Evolutionary conservation across 805 yeast species (phyloP).

Genomic region (Wickerhamiella occidentalis): DNA sequence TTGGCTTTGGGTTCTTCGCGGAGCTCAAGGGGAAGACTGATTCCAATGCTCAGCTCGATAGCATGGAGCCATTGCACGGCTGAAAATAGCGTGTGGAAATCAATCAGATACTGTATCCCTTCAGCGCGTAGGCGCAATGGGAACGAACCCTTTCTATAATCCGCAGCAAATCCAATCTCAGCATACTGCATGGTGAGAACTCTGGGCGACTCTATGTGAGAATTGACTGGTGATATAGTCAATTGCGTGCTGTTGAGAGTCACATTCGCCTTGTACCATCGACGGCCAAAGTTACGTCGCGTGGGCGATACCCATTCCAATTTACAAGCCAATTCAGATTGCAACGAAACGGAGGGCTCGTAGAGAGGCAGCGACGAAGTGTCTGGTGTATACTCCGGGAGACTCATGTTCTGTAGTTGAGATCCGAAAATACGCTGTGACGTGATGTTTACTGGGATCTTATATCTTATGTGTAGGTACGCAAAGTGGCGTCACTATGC

Average conservation of each 20-base stretch:
- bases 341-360: conserved; percentile 49
- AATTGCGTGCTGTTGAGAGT: conserved; percentile 82
- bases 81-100: conserved; percentile 47
- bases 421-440: no score
- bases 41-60: conserved; percentile 62
- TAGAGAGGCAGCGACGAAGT: conserved; percentile 43
- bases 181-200: conserved; percentile 51
- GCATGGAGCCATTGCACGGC: conserved; percentile 71
- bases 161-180: conserved; percentile 71
- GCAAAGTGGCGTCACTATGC: background rate
- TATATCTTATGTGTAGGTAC: background rate
- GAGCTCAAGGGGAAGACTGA: conserved; percentile 60
- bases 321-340: conserved; percentile 51
- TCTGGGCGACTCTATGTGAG: background rate
- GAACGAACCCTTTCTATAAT: conserved; percentile 49
- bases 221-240: conserved; percentile 26
- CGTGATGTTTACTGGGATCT: no score
- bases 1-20: conserved; percentile 4
- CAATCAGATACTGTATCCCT: conserved; percentile 64
- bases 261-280: conserved; percentile 58
- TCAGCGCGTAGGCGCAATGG: conserved; percentile 58
- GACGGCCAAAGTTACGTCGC: conserved; percentile 50
- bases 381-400: background rate
- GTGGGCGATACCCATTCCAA: conserved; percentile 66
- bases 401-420: background rate